These are phyloP conservation scores for Filobasidium wieringae DNA, from an alignment of 768 basidiomycete species.

Conservation along the genomic window DNA sequence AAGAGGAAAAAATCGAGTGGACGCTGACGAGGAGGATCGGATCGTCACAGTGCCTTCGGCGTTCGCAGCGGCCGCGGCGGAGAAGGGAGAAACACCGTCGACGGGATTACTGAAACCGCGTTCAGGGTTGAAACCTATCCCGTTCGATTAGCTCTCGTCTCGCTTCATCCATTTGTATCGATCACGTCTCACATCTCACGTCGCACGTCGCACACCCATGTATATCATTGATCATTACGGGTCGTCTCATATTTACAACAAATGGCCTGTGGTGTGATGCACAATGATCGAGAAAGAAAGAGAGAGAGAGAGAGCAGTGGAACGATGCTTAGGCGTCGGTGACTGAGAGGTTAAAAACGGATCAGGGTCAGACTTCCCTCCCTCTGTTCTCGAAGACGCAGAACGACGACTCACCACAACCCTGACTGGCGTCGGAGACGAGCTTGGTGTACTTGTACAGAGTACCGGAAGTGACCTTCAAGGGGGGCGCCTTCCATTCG, in stretches of 20 bases:
- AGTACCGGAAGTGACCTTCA: conserved; percentile 46
- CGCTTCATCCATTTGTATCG: no score
- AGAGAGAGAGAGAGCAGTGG: not conserved
- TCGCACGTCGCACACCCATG: no score
- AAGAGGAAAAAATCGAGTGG: not conserved
- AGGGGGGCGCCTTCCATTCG: conserved; percentile 69
- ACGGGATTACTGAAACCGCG: conserved; percentile 16
- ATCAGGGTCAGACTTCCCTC: no score
- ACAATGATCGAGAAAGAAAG: not conserved
- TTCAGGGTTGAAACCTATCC: conserved; percentile 33
- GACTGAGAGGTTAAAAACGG: not conserved
- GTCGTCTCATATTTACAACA: not conserved
- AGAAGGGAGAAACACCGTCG: not conserved
- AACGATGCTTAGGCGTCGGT: conserved; percentile 3
- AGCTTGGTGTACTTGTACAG: conserved; percentile 68
- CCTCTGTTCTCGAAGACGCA: not conserved
- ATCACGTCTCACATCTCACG: no score
- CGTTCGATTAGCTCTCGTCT: conserved; percentile 37
- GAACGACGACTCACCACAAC: conserved; percentile 46
- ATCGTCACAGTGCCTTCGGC: conserved; percentile 30
- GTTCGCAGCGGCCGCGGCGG: conserved; percentile 24
- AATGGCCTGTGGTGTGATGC: not conserved
- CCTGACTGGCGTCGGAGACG: conserved; percentile 81
- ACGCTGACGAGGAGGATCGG: not conserved
- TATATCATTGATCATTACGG: not conserved